Evolutionary conservation across 176 grass and related monocot genomes (phyloP).

Genomic region (Avena insularis): DNA sequence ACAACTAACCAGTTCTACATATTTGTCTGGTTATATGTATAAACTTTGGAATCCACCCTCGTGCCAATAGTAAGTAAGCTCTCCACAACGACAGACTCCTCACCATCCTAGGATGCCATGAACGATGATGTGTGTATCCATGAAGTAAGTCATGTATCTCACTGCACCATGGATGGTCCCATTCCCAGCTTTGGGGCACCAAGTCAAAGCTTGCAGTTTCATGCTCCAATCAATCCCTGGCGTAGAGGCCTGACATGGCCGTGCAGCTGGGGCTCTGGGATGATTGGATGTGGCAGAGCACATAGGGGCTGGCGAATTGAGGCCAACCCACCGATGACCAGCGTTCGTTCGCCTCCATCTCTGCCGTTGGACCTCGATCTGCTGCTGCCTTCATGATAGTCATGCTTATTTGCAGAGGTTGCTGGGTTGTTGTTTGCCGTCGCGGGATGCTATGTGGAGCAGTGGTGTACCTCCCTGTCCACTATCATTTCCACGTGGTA

Average conservation of each 20-base stretch:
- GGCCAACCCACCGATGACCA: background rate
- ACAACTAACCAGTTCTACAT: background rate
- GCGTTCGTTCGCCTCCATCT: background rate
- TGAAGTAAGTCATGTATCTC: background rate
- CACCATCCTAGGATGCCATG: background rate
- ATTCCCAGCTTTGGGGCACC: background rate
- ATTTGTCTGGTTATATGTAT: conserved; percentile 12
- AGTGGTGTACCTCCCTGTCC: too few relatives aligned
- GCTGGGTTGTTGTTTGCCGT: background rate
- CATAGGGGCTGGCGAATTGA: background rate
- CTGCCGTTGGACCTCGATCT: background rate
- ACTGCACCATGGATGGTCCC: background rate
- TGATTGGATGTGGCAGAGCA: background rate
- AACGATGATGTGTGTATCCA: background rate
- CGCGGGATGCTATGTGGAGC: too few relatives aligned
- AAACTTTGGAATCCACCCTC: background rate
- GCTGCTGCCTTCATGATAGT: background rate
- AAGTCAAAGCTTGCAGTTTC: background rate
- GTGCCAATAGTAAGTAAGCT: background rate
- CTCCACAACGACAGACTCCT: background rate
- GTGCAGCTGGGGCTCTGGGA: background rate
- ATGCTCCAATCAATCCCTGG: background rate
- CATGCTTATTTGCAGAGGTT: background rate
- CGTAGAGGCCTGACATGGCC: background rate
- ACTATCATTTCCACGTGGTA: background rate